Evolutionary conservation across 1,284 basidiomycete species (phyloP), one percentile per base, ranked within the genome.

Genomic region (Malassezia japonica): DNA sequence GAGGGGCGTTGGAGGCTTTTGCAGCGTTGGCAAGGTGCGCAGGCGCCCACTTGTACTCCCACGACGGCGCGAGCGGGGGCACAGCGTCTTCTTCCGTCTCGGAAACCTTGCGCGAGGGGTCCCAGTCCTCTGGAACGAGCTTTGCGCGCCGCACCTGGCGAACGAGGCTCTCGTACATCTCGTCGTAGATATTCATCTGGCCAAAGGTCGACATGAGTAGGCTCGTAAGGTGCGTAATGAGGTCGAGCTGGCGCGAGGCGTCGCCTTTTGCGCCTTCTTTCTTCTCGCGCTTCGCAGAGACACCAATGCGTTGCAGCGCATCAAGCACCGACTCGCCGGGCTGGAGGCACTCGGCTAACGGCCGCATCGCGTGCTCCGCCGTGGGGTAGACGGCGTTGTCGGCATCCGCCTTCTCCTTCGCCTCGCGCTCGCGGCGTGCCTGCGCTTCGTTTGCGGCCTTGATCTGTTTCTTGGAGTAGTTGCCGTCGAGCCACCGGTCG

Each of bases 401-500:
- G 60, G 82, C 75, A 75, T 44, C 29, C 31, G 74, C 75, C 24
- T 69, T 64, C 13, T 52, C 61, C 4, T 55, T 54, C 7, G 55
- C 64, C 13, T 60, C 62, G n/a, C 79, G 61, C 78, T 81, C 75
- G 82, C 86, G 62, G 76, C 78, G 60, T 77, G 80, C 50, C 59
- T 75, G 36, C 2, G 75, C 73, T 40, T 71, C 74, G 77, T 84
- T 76, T 10, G 94, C 92, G 61, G 81, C 79, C 73, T 85, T 85
- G 65, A 98, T 94, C 61, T 83, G 85, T 56, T 79, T 80, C 67
- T 91, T 87, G 7, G 59, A 62, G 67, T 86, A 86, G 45, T 92
- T 61, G 3, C 83, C 88, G 15, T 88, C 84, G 78, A 99, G 85
- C 94, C 94, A 99, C 25, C 80, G 80, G 75, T 99, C 92, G 74